These are phyloP conservation scores for Colletotrichum neosansevieriae DNA, from an alignment of 2,329 filamentous ascomycete genomes.

Conservation along the genomic window DNA sequence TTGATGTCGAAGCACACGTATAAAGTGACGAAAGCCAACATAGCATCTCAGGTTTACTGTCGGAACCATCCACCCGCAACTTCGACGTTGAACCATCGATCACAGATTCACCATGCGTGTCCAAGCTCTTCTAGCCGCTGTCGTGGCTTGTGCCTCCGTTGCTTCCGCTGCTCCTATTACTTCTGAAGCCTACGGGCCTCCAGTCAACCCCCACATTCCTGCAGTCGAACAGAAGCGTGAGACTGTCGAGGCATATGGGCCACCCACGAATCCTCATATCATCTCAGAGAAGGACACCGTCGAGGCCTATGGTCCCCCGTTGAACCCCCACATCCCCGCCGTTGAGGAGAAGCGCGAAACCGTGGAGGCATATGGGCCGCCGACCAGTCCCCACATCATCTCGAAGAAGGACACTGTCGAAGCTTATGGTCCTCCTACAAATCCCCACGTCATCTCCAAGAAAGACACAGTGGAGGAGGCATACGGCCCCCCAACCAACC, in stretches of 20 bases:
- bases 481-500: too few relatives aligned
- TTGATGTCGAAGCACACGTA: background rate
- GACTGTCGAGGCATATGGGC: constrained; percentile 23
- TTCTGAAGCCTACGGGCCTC: constrained; percentile 26
- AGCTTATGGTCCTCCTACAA: too few relatives aligned
- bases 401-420: background rate
- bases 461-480: too few relatives aligned
- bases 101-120: constrained; percentile 9
- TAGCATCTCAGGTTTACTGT: background rate
- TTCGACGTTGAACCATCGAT: background rate
- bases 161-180: constrained; percentile 17
- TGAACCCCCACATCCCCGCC: constrained; percentile 18
- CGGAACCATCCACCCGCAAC: background rate
- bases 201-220: constrained; percentile 21
- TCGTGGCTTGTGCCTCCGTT: constrained; percentile 21
- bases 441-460: too few relatives aligned
- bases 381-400: constrained; percentile 33
- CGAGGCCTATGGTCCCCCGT: constrained; percentile 25
- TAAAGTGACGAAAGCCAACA: background rate
- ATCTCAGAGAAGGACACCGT: constrained; percentile 11
- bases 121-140: constrained; percentile 20
- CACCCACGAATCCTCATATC: constrained; percentile 31
- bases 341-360: constrained; percentile 1
- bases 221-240: constrained; percentile 17
- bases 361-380: constrained; percentile 31